Percentiles rank a stretch among this genome's conserved stretches.
These are phyloP conservation scores for Penicillium sp. DNA, from an alignment of 2,329 filamentous ascomycete species.

Conservation along the genomic window DNA sequence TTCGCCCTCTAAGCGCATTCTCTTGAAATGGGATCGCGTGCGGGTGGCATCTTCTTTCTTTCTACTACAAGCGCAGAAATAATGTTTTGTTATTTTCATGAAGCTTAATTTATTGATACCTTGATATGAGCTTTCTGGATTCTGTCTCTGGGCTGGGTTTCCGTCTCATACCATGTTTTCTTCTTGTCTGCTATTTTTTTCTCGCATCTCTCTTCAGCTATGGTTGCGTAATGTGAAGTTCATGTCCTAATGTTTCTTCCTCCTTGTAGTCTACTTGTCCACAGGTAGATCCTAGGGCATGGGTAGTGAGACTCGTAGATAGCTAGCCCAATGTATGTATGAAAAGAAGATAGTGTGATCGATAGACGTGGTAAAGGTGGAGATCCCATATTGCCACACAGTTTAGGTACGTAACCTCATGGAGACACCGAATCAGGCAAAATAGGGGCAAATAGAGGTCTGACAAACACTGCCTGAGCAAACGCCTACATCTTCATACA, in stretches of 20 bases:
- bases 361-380: too few relatives aligned
- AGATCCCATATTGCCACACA: neutral
- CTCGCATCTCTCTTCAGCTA: constrained; percentile 1
- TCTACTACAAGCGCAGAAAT: constrained; percentile 2
- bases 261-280: neutral
- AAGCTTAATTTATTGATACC: constrained; percentile 4
- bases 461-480: neutral
- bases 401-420: too few relatives aligned
- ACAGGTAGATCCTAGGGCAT: neutral
- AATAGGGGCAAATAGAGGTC: neutral
- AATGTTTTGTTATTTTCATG: constrained; percentile 2
- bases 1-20: constrained; percentile 34
- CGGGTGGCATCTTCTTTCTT: neutral
- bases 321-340: neutral
- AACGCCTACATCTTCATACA: neutral
- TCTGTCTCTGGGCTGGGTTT: neutral
- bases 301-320: neutral
- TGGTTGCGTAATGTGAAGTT: constrained; percentile 13
- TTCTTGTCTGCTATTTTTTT: neutral
- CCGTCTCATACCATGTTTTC: constrained; percentile 5
- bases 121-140: neutral
- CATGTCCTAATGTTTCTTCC: constrained; percentile 7
- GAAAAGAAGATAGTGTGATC: too few relatives aligned
- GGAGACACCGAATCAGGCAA: neutral
- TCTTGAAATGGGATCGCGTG: neutral